phyloP scores from a whole-genome alignment of 805 yeast species.

The Candida boidinii region DNA sequence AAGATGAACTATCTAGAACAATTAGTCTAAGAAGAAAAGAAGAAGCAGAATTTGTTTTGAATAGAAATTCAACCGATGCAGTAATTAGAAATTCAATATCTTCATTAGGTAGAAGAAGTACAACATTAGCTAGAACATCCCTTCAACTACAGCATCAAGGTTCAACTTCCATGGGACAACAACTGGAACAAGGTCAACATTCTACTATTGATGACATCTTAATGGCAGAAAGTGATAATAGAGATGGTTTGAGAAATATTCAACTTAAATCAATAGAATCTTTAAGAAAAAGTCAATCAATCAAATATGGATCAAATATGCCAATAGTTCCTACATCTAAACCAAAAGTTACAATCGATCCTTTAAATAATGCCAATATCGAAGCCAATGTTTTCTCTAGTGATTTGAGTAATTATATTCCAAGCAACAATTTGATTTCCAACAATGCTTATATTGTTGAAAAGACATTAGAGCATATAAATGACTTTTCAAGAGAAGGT shows the following conservation, averaged over 20 bases:
- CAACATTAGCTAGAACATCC: constrained; percentile 49
- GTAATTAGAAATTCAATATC: constrained; percentile 19
- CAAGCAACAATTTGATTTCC: constrained; percentile 46
- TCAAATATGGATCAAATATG: no score
- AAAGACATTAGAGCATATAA: constrained; percentile 81
- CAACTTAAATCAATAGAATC: no score
- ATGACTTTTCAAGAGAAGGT: constrained; percentile 93
- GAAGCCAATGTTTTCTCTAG: constrained; percentile 2
- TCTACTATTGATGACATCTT: no score
- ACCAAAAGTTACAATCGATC: no score
- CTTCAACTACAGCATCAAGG: constrained; percentile 54
- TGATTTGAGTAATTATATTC: constrained; percentile 25
- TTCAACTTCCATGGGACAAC: no score
- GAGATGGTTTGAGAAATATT: no score
- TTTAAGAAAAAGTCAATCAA: no score
- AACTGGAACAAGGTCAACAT: no score
- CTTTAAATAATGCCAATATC: background rate
- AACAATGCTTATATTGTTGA: constrained; percentile 77
- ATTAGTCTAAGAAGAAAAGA: constrained; percentile 57
- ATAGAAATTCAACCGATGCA: constrained; percentile 38
- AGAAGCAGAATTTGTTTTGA: constrained; percentile 71
- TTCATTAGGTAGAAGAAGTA: constrained; percentile 11
- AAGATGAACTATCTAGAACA: constrained; percentile 49
- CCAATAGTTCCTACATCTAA: no score
- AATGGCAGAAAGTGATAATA: no score